phyloP scores from a whole-genome alignment of 768 basidiomycete species.

The Baorangia bicolor region DNA sequence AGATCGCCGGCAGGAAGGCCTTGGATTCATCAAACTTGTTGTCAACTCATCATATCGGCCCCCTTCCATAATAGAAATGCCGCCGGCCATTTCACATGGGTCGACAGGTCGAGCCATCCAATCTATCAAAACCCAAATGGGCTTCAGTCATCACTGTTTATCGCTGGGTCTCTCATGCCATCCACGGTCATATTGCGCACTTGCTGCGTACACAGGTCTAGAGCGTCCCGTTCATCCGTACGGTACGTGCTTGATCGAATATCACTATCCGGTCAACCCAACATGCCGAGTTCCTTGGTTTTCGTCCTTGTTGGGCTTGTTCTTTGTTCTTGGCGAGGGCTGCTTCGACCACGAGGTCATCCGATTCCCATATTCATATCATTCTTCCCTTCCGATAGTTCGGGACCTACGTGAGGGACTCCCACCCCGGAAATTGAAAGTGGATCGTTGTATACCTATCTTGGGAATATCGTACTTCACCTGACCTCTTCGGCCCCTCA shows the following conservation, averaged over 20 bases:
- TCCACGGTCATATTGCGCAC: conserved; percentile 6
- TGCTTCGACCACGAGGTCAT: conserved; percentile 1
- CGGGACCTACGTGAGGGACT: neutral
- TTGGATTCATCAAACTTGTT: neutral
- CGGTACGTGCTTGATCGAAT: neutral
- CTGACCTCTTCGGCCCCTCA: neutral
- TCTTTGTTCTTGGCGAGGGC: neutral
- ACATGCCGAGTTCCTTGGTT: neutral
- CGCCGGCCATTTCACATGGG: conserved; percentile 17
- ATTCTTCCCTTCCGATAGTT: neutral
- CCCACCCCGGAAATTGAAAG: neutral
- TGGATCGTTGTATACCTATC: neutral
- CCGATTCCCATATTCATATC: neutral
- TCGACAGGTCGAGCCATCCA: neutral
- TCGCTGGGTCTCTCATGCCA: neutral
- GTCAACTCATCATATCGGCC: neutral
- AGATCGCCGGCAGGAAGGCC: neutral
- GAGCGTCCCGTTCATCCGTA: neutral
- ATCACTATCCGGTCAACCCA: neutral
- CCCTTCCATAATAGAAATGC: neutral
- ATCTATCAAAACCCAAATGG: conserved; percentile 12
- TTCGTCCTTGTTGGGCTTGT: neutral
- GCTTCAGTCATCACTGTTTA: neutral
- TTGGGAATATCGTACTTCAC: neutral
- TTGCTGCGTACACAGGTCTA: neutral